phyloP scores from a whole-genome alignment of 306 rosid genomes.

The Sicyos edulis region DNA sequence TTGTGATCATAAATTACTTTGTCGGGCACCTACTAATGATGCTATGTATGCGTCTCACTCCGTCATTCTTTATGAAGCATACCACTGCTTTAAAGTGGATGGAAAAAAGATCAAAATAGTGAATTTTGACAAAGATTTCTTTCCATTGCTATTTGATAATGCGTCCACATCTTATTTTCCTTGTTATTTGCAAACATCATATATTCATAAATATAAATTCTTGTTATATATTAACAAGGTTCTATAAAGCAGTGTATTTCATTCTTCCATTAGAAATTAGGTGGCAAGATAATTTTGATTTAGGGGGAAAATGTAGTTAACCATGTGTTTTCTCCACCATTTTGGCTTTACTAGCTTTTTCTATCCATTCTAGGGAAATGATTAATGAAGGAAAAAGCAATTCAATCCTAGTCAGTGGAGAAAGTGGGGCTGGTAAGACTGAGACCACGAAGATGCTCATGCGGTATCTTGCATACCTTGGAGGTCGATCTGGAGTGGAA shows the following conservation, averaged over 20 bases:
- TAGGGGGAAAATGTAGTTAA: not conserved
- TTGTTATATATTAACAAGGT: not conserved
- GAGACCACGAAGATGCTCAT: conserved; percentile 99
- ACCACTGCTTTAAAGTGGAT: not conserved
- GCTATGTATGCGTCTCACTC: not conserved
- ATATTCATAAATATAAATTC: not conserved
- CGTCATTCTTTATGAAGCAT: not conserved
- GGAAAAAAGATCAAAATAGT: not conserved
- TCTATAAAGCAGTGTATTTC: not conserved
- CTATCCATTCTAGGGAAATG: conserved; percentile 63
- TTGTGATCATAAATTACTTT: not conserved
- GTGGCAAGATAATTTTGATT: not conserved
- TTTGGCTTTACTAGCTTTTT: conserved; percentile 21
- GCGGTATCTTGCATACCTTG: conserved; percentile 97
- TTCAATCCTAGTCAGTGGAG: conserved; percentile 97
- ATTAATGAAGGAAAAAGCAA: conserved; percentile 98
- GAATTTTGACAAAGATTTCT: not conserved
- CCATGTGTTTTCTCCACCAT: not conserved
- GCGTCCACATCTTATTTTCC: not conserved
- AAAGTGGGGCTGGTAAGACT: conserved; percentile 99
- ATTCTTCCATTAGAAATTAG: not conserved
- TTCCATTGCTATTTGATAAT: not conserved
- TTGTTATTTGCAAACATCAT: not conserved
- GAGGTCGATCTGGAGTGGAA: conserved; percentile 99
- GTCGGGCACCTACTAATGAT: conserved; percentile 1